Percentiles rank a stretch among this genome's conserved stretches.
Conservation (phyloP, 257 asterid species). For the Leonotis leonurus region DNA sequence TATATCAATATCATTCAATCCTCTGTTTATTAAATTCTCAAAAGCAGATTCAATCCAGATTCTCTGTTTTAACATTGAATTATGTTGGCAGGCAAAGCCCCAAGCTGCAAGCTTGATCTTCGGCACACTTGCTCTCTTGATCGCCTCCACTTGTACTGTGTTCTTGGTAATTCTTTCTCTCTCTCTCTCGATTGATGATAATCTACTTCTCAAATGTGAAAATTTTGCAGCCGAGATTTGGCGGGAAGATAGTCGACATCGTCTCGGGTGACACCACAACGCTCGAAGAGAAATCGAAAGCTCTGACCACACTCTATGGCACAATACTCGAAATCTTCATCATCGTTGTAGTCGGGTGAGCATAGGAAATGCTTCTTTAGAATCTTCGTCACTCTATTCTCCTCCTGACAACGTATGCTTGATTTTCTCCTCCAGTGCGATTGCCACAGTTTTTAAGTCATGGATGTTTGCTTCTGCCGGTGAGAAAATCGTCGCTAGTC, state of each 20-base stretch:
- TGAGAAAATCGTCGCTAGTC: slow-evolving; percentile 54
- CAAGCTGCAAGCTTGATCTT: slow-evolving; percentile 54
- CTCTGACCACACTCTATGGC: slow-evolving; percentile 51
- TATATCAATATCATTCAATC: too few relatives aligned
- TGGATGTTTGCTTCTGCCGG: slow-evolving; percentile 78
- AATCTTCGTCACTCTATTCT: not conserved
- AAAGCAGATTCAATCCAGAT: too few relatives aligned
- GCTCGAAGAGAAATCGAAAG: slow-evolving; percentile 54
- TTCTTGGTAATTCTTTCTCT: slow-evolving; percentile 67
- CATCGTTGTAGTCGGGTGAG: slow-evolving; percentile 67
- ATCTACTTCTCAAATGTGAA: too few relatives aligned
- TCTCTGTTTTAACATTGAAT: slow-evolving; percentile 10
- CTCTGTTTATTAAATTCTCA: too few relatives aligned
- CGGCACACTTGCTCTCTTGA: slow-evolving; percentile 65
- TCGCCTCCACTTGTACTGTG: slow-evolving; percentile 66
- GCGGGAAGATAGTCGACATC: slow-evolving; percentile 68
- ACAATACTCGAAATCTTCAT: slow-evolving; percentile 50
- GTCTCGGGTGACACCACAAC: slow-evolving; percentile 63
- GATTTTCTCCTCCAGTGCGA: slow-evolving; percentile 44
- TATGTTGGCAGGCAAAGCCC: slow-evolving; percentile 61
- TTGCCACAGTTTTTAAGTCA: slow-evolving; percentile 58
- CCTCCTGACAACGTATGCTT: slow-evolving; percentile 1
- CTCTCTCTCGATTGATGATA: too few relatives aligned
- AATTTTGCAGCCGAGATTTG: slow-evolving; percentile 61
- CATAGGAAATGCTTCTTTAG: slow-evolving; percentile 23